Evolutionary conservation across 2,329 filamentous ascomycete species (phyloP), one percentile per base, ranked within the genome.

Genomic region (Phialophora verrucosa): DNA sequence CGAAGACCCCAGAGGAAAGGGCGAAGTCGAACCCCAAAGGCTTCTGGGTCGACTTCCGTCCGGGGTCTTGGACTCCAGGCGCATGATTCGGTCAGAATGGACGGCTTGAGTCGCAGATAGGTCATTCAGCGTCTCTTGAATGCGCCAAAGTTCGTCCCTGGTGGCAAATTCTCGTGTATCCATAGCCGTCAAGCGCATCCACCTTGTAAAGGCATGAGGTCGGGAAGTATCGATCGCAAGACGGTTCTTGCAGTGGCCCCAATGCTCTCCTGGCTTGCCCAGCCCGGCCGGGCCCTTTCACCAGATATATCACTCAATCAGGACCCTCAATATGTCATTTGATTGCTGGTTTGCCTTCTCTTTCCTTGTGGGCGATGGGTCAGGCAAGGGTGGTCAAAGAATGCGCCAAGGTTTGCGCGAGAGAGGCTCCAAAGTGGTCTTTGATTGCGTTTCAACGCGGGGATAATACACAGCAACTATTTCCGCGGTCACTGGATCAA

Each of bases 1-100:
- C 62, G 92, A 93, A 62, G 91, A 91, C 72, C 90, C 89, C 65
- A 96, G 78, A n/a, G 94, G 93, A 76, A 97, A 97, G 17, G 93
- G 93, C 63, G 93, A 96, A 56, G 84, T 81, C 70, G 90, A 90
- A 57, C 87, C 87, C 95, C 95, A 99, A 64, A 96, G 91, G 68
- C 91, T 96, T 79, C 94, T 96, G 78, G 88, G 78, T 70, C 84
- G 82, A 63, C 84, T 83, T 78, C 89, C 87, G 71, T 89, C 87
- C 70, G 89, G 86, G 66, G 85, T 84, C 68, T 84, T 83, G 65
- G 86, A 82, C 75, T 90, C 88, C 66, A 90, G 76, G 65, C 85
- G 82, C 64, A 84, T 79, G 68, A 90, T 81, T 64, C 87, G 83
- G 71, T 89, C 87, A 53, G 83, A 79, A 75, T 89, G 86, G 69